Conservation (phyloP, 176 grass and related monocot species). For the Areca catechu region DNA sequence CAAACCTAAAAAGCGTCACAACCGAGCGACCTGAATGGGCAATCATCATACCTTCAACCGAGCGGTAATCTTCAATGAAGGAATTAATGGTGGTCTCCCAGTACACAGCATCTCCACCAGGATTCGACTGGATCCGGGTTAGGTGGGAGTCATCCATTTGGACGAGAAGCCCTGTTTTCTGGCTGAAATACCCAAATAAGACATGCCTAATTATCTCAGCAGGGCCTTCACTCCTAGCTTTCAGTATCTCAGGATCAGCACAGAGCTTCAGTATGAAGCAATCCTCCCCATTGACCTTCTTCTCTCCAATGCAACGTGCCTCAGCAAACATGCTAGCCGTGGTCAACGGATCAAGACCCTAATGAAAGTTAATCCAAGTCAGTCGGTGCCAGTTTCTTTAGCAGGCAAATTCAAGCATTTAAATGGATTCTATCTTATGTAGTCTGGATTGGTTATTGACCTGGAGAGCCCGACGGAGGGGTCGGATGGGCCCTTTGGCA, state of each 20-base stretch:
- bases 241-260: slow-evolving; percentile 3
- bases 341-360: slow-evolving; percentile 19
- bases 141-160: slow-evolving; percentile 20
- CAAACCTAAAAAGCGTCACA: slow-evolving; percentile 13
- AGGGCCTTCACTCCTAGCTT: slow-evolving; percentile 15
- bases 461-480: slow-evolving; percentile 17
- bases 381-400: too few relatives aligned
- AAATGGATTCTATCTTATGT: too few relatives aligned
- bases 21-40: slow-evolving; percentile 9
- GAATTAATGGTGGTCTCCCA: slow-evolving; percentile 21
- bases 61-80: slow-evolving; percentile 15
- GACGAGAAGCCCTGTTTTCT: slow-evolving; percentile 2
- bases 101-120: slow-evolving; percentile 14
- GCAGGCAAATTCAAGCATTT: too few relatives aligned
- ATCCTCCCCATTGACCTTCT: slow-evolving; percentile 16
- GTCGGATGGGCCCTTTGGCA: slow-evolving; percentile 15
- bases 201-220: slow-evolving; percentile 23
- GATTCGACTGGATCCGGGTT: slow-evolving; percentile 10
- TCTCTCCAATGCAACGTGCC: slow-evolving; percentile 17
- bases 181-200: slow-evolving; percentile 19
- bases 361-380: not conserved
- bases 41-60: slow-evolving; percentile 9
- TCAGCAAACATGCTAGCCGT: slow-evolving; percentile 13
- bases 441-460: not conserved
- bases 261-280: slow-evolving; percentile 18